These are phyloP conservation scores for Phytophthora sojae DNA, from an alignment of 352 stramenopile species.

Conservation along the genomic window DNA sequence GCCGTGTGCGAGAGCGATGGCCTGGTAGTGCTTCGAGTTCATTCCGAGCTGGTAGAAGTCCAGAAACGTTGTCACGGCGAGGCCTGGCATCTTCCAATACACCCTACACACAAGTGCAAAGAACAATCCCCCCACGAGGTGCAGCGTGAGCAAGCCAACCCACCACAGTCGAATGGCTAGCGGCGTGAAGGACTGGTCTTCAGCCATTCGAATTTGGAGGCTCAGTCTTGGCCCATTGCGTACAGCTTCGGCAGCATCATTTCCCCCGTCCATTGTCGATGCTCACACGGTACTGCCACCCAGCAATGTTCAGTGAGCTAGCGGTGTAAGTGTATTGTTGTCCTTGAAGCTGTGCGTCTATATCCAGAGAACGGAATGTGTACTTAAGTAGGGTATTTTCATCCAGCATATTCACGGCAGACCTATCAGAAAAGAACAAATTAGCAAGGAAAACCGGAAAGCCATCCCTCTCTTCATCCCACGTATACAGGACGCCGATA, in stretches of 20 bases:
- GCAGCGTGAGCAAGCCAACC: slow-evolving; percentile 19
- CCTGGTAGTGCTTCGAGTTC: slow-evolving; percentile 19
- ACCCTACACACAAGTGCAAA: slow-evolving; percentile 31
- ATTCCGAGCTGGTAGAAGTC: slow-evolving; percentile 40
- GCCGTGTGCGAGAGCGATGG: slow-evolving; percentile 20
- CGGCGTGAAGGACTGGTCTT: slow-evolving; percentile 13
- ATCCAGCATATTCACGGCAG: too few species aligned
- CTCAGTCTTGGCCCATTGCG: slow-evolving; percentile 24
- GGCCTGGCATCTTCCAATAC: slow-evolving; percentile 29
- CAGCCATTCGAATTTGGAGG: slow-evolving; percentile 8
- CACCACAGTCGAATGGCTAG: slow-evolving; percentile 28
- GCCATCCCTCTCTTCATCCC: too few species aligned
- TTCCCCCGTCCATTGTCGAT: not conserved
- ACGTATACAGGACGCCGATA: too few species aligned
- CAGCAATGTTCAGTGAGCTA: not conserved
- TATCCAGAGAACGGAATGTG: too few species aligned
- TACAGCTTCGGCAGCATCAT: slow-evolving; percentile 1
- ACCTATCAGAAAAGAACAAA: too few species aligned
- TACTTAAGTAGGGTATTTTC: too few species aligned
- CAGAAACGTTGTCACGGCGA: slow-evolving; percentile 29
- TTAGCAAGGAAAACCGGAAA: too few species aligned
- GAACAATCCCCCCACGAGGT: slow-evolving; percentile 31
- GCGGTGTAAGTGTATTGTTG: not conserved
- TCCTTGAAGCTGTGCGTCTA: not conserved
- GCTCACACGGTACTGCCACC: not conserved